A percentile compares a stretch with the other conserved stretches of the same genome.
Evolutionary conservation across 139 green algal genomes (phyloP).

Genomic region (Chloropicon primus): DNA sequence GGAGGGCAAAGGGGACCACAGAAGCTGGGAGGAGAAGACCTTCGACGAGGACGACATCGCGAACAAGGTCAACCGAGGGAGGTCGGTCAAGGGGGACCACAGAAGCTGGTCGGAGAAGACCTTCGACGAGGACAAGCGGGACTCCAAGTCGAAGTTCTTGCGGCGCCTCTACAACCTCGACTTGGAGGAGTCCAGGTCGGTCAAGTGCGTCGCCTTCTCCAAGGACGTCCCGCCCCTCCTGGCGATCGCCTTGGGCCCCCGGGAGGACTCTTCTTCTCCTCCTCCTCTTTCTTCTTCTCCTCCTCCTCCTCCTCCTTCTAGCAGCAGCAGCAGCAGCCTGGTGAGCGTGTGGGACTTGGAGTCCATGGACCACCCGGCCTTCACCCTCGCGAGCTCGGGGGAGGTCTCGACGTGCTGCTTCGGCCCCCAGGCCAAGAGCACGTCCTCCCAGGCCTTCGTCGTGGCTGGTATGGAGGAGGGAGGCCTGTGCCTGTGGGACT

Average conservation of each 20-base stretch:
- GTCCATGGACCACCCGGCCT: background rate
- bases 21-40: background rate
- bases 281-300: background rate
- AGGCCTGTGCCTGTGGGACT: constrained; percentile 13
- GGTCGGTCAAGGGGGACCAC: background rate
- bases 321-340: background rate
- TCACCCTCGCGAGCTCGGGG: background rate
- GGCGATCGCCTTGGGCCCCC: background rate
- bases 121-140: background rate
- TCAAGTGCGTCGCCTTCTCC: background rate
- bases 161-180: background rate
- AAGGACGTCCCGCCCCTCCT: background rate
- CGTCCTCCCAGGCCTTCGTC: background rate
- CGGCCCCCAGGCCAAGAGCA: background rate
- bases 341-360: constrained; percentile 4
- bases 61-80: too few species aligned
- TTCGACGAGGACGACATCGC: background rate
- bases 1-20: background rate
- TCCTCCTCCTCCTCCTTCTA: background rate
- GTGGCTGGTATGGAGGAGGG: constrained; percentile 13
- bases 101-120: background rate
- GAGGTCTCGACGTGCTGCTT: constrained; percentile 2
- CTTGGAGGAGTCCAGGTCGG: background rate
- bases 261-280: too few species aligned
- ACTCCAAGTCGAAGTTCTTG: background rate